Evolutionary conservation across 2,329 filamentous ascomycete genomes (phyloP), one percentile per base, ranked within the genome.

Genomic region (Trichoderma gracile): DNA sequence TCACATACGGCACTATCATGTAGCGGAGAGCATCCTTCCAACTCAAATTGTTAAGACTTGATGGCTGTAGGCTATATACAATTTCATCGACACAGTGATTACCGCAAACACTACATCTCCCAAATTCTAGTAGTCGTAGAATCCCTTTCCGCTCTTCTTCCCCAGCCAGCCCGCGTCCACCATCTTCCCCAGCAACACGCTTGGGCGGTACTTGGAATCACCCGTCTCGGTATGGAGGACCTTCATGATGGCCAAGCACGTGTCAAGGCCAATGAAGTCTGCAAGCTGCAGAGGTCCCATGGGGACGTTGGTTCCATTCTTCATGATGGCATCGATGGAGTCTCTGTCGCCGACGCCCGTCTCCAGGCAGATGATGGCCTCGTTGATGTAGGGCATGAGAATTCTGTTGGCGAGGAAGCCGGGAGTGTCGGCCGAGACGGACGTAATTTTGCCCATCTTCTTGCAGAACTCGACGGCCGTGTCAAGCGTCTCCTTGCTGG

Each of bases 301-400:
- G 25, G 95, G 95, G 46, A 99, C 95, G 74, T 97, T 97, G 23
- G 95, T 99, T 53, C 95, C 95, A 71, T 97, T 97, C 85, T 97
- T 98, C 95, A 99, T 99, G 72, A 99, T 99, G 69, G 85, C 89
- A 74, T 99, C 95, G 69, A 99, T 99, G 68, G 94, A 91, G 73
- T 98, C 93, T 70, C 91, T 89, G 68, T 86, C 85, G 19, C 95
- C 95, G 0, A 99, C 88, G 3, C 92, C 91, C 0, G 95, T 97
- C 80, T 99, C 95, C 15, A 99, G 82, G 77, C 95, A 99, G 68
- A 97, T 94, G 70, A 99, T 84, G 9, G 96, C 95, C 80, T 99
- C 95, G 76, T 99, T 99, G 81, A 99, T 97, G 76, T 99, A 99
- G 0, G 95, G 95, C 95, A 99, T 99, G 66, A 99, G 81, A 67